phyloP scores from a whole-genome alignment of 2,329 filamentous ascomycete genomes.

The Nakataea oryzae region DNA sequence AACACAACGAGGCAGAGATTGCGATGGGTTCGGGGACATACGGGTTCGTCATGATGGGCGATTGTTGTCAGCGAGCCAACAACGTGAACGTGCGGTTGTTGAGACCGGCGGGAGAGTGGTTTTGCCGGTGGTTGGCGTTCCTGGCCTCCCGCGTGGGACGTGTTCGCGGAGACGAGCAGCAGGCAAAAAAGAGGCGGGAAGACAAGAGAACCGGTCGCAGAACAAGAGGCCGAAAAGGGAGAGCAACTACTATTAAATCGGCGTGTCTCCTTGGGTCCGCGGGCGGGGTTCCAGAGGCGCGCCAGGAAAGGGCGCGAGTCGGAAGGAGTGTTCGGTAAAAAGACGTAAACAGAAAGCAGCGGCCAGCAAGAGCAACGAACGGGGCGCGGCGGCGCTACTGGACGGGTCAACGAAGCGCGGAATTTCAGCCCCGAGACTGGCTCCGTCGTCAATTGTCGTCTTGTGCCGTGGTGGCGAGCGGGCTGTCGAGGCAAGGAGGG shows the following conservation, averaged over 20 bases:
- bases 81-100: neutral
- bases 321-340: neutral
- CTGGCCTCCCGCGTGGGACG: too few species aligned
- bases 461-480: neutral
- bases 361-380: neutral
- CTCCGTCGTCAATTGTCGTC: neutral
- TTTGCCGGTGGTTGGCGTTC: neutral
- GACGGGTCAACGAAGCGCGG: neutral
- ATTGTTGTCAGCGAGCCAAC: neutral
- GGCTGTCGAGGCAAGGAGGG: neutral
- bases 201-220: neutral
- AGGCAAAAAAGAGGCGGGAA: neutral
- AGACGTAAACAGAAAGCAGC: conserved; percentile 1
- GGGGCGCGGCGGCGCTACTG: neutral
- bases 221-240: neutral
- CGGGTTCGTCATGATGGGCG: neutral
- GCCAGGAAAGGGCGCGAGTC: neutral
- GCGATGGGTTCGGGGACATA: neutral
- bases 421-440: neutral
- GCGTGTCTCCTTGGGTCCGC: neutral
- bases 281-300: neutral
- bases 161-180: neutral
- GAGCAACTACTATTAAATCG: neutral
- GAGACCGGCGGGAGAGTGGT: neutral
- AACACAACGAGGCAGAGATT: neutral